Conservation (phyloP, 306 rosid species). For the Sindora glabra region DNA sequence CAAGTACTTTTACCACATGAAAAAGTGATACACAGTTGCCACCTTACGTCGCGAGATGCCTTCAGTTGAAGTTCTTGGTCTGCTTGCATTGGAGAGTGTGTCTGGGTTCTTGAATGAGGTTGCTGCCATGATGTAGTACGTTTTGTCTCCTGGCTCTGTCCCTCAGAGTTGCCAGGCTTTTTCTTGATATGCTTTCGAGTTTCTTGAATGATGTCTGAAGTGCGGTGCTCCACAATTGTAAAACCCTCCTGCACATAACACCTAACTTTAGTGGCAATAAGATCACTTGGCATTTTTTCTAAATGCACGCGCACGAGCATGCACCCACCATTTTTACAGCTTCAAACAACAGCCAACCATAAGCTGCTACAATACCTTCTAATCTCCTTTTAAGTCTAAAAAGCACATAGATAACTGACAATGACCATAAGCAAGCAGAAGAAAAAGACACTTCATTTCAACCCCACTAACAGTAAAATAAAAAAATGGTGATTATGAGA, state of each 20-base stretch:
- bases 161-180: conserved; percentile 39
- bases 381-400: neutral
- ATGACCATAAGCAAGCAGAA: neutral
- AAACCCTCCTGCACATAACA: conserved; percentile 61
- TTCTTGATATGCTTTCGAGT: conserved; percentile 86
- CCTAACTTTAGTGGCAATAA: conserved; percentile 4
- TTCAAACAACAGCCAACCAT: neutral
- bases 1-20: conserved; percentile 26
- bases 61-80: conserved; percentile 89
- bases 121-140: conserved; percentile 29
- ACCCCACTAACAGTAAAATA: neutral
- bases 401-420: neutral
- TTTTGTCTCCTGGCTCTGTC: conserved; percentile 42
- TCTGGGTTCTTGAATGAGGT: conserved; percentile 37
- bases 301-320: neutral
- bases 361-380: neutral
- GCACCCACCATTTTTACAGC: too few relatives aligned
- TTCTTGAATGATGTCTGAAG: conserved; percentile 84
- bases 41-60: conserved; percentile 99
- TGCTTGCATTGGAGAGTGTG: conserved; percentile 36
- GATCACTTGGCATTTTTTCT: neutral
- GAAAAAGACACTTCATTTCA: neutral
- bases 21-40: conserved; percentile 80
- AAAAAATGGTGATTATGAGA: neutral
- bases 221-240: conserved; percentile 65